A percentile compares a stretch with the other conserved stretches of the same genome.
Evolutionary conservation across 805 yeast species (phyloP).

Genomic region (Saturnispora halmiae): DNA sequence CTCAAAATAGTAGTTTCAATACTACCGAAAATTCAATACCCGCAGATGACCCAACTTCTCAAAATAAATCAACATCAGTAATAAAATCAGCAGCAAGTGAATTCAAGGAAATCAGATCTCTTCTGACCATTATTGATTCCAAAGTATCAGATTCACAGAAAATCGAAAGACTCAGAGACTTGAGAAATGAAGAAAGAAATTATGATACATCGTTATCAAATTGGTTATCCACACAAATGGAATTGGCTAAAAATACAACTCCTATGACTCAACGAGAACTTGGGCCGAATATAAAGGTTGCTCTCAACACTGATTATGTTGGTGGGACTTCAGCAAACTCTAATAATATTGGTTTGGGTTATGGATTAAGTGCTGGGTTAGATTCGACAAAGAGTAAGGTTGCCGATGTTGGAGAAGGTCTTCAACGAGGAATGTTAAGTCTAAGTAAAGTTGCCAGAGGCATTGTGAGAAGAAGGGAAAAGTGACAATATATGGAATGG

Average conservation of each 20-base stretch:
- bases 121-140: neutral
- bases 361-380: constrained; percentile 6
- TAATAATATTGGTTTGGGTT: constrained; percentile 5
- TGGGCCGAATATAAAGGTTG: constrained; percentile 6
- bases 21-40: constrained; percentile 11
- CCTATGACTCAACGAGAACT: constrained; percentile 2
- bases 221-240: constrained; percentile 7
- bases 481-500: neutral
- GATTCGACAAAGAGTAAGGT: constrained; percentile 8
- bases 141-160: neutral
- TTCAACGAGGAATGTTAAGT: constrained; percentile 10
- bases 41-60: no score
- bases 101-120: neutral
- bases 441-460: constrained; percentile 10
- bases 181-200: neutral
- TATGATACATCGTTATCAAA: constrained; percentile 3
- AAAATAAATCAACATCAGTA: no score
- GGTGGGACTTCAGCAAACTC: neutral
- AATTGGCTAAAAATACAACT: constrained; percentile 5
- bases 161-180: neutral
- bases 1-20: neutral
- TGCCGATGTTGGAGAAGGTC: constrained; percentile 9
- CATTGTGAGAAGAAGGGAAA: constrained; percentile 9
- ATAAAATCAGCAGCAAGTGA: neutral
- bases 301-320: constrained; percentile 6